A percentile compares a stretch with the other conserved stretches of the same genome.
Conservation (phyloP, 371 early-diverging fungal species). For the Batkoa obscura region DNA sequence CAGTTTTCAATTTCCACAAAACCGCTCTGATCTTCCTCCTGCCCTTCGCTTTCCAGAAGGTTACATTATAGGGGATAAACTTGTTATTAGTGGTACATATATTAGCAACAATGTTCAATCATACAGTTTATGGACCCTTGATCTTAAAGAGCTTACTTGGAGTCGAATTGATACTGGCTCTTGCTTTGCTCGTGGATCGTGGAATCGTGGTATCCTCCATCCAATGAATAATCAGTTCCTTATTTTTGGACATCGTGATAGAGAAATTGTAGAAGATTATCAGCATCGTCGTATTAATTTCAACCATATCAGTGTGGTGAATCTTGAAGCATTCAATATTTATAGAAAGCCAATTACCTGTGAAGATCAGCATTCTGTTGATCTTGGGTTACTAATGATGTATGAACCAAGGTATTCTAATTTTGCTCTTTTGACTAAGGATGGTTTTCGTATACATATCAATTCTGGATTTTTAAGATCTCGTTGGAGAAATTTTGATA, state of each 20-base stretch:
- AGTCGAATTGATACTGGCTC: conserved; percentile 43
- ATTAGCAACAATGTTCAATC: conserved; percentile 39
- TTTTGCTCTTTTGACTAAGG: neutral
- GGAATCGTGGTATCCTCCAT: conserved; percentile 53
- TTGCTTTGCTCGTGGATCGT: conserved; percentile 40
- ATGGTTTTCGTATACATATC: conserved; percentile 23
- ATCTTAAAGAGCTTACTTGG: conserved; percentile 43
- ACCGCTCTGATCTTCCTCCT: conserved; percentile 40
- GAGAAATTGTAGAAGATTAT: conserved; percentile 50
- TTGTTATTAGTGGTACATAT: conserved; percentile 53
- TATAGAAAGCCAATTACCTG: conserved; percentile 21
- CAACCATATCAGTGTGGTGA: conserved; percentile 43
- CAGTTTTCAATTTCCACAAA: neutral
- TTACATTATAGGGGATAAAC: conserved; percentile 37
- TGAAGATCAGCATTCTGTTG: neutral
- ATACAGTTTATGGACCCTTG: conserved; percentile 55
- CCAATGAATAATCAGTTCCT: conserved; percentile 34
- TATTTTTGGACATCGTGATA: conserved; percentile 48
- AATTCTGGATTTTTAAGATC: conserved; percentile 41
- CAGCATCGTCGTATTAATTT: conserved; percentile 57
- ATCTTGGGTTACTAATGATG: neutral
- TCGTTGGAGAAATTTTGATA: conserved; percentile 46
- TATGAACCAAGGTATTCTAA: neutral
- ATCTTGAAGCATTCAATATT: conserved; percentile 54
- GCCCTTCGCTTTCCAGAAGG: conserved; percentile 61